These are phyloP conservation scores for Aureobasidium sp. DNA, from an alignment of 2,329 filamentous ascomycete species.

Conservation along the genomic window DNA sequence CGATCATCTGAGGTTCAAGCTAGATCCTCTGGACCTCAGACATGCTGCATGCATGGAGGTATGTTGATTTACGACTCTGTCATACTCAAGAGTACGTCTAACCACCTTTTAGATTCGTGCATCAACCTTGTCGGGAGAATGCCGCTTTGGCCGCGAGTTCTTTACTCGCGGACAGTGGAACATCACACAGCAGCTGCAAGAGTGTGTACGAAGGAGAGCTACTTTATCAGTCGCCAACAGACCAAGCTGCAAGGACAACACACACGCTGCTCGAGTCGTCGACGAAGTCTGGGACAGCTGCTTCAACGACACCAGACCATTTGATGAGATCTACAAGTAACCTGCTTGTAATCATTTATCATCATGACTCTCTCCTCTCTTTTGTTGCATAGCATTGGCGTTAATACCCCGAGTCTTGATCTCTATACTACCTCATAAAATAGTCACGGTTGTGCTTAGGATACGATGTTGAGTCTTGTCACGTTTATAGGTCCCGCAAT, in stretches of 20 bases:
- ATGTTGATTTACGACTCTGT: conserved; percentile 22
- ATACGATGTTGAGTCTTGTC: neutral
- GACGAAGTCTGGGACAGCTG: conserved; percentile 99
- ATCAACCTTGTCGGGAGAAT: conserved; percentile 87
- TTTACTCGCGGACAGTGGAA: conserved; percentile 79
- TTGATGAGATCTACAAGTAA: conserved; percentile 89
- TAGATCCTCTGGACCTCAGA: conserved; percentile 72
- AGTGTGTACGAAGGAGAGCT: conserved; percentile 78
- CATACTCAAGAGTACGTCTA: neutral
- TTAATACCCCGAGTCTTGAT: neutral
- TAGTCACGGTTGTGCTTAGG: neutral
- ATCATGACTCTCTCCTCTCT: neutral
- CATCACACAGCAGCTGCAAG: conserved; percentile 85
- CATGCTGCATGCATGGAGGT: conserved; percentile 95
- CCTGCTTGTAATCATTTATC: neutral
- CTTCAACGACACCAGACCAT: conserved; percentile 86
- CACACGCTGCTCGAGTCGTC: conserved; percentile 77
- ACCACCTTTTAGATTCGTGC: conserved; percentile 63
- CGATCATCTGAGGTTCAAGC: conserved; percentile 53
- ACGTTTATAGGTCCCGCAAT: neutral
- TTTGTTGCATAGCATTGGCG: conserved; percentile 11
- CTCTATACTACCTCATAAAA: neutral
- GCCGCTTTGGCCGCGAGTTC: conserved; percentile 79
- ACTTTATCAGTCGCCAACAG: conserved; percentile 70
- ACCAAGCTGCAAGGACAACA: conserved; percentile 74